Evolutionary conservation across 208 protist species (phyloP), one percentile per base, ranked within the genome.

Genomic region (Histomonas meleagridis): DNA sequence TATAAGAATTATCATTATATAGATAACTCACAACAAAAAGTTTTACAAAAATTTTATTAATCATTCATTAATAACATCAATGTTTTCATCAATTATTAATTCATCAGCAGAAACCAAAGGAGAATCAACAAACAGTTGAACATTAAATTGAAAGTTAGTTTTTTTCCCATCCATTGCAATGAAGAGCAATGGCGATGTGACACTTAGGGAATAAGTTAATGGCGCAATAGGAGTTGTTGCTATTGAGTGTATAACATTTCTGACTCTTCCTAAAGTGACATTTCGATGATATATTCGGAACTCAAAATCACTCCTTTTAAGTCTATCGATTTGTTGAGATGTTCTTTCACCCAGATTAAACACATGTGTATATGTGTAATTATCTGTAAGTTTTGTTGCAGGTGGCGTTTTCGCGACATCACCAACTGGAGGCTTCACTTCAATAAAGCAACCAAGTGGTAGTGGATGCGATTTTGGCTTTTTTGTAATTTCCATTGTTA

Each of bases 51-150:
- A n/a, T n/a, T n/a, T n/a, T n/a, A n/a, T n/a, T n/a, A n/a, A n/a
- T 72, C 40, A 72, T 72, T 72, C 65, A 43, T 26, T 26, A 86
- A 86, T 55, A 86, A 86, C 76, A 55, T 51, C 76, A 38, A 86
- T 86, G 38, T 51, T 55, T 86, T 86, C 76, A 35, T 86, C 76
- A 38, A 86, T 55, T 86, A 43, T 32, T 1, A 86, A 28, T 38
- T 86, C 76, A 40, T 86, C 76, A 16, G 46, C 1, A 38, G 76
- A 48, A 23, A 86, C 76, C 32, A 86, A 28, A n/a, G 76, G 76
- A 3, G 40, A 26, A 32, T 32, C 32, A 16, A 86, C 76, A 38
- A 46, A 51, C 9, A 86, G n/a, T 4, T 23, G 23, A 1, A n/a
- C 46, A 32, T 86, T 46, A 35, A 86, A 86, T 51, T 55, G 32